Conservation (phyloP, 306 rosid species). For the Vicia faba region DNA sequence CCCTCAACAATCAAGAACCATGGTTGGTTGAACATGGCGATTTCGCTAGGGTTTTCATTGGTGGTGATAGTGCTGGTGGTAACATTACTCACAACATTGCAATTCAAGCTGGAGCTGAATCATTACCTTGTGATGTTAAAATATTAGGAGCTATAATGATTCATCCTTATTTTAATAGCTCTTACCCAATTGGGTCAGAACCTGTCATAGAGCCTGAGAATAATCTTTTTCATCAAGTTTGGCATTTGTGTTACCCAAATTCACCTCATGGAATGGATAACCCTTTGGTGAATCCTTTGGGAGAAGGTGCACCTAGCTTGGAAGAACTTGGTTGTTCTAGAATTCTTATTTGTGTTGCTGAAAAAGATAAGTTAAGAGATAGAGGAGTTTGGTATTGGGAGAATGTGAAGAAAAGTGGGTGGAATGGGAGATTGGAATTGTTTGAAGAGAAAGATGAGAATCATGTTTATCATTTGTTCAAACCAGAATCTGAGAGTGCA, state of each 20-base stretch:
- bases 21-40: slow-evolving; percentile 48
- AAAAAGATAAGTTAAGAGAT: background rate
- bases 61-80: slow-evolving; percentile 17
- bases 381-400: slow-evolving; percentile 15
- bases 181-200: background rate
- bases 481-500: background rate
- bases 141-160: background rate
- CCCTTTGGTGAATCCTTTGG: background rate
- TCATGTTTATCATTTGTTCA: background rate
- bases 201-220: background rate
- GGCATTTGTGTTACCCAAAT: background rate
- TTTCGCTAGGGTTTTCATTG: slow-evolving; percentile 23
- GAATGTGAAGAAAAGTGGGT: background rate
- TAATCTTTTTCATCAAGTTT: background rate
- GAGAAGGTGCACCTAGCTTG: background rate
- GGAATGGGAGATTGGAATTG: slow-evolving; percentile 1
- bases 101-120: background rate
- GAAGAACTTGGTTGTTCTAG: background rate
- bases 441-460: slow-evolving; percentile 10
- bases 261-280: background rate
- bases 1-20: slow-evolving; percentile 13
- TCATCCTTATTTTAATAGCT: slow-evolving; percentile 4
- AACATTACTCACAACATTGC: slow-evolving; percentile 5
- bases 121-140: background rate
- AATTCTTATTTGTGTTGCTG: slow-evolving; percentile 15